A percentile compares a stretch with the other conserved stretches of the same genome.
Conservation (phyloP, 1,139 yeast species). For the Yamadazyma friedrichii region DNA sequence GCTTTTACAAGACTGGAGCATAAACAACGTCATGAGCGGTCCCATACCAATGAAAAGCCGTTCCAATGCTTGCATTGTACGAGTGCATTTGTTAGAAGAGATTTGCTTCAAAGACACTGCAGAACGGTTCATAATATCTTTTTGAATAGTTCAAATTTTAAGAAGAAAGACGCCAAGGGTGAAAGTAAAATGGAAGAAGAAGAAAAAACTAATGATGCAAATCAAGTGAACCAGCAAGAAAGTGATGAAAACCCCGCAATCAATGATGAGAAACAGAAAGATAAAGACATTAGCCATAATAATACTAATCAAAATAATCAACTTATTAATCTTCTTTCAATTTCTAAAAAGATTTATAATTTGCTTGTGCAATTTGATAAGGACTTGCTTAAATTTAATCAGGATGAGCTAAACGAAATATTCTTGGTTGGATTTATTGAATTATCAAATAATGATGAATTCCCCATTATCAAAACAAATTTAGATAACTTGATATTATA, state of each 20-base stretch:
- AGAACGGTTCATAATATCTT: constrained; percentile 65
- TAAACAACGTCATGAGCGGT: constrained; percentile 76
- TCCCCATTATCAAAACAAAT: constrained; percentile 19
- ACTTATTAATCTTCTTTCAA: constrained; percentile 31
- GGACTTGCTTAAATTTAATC: constrained; percentile 14
- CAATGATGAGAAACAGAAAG: not conserved
- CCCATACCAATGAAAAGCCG: constrained; percentile 82
- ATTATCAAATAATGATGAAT: constrained; percentile 17
- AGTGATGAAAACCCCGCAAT: not conserved
- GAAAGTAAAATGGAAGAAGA: not conserved
- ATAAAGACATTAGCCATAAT: constrained; percentile 10
- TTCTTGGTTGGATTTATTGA: constrained; percentile 34
- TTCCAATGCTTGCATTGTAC: constrained; percentile 73
- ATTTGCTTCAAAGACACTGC: constrained; percentile 71
- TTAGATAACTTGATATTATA: constrained; percentile 26
- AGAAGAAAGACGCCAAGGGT: constrained; percentile 7
- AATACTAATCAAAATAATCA: constrained; percentile 21
- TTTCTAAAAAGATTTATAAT: constrained; percentile 30
- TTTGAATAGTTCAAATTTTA: constrained; percentile 8
- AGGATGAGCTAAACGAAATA: constrained; percentile 22
- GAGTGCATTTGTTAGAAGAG: constrained; percentile 74
- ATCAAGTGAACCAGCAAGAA: not conserved
- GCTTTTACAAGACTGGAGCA: constrained; percentile 83
- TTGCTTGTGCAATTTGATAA: constrained; percentile 20
- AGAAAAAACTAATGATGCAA: constrained; percentile 1